These are phyloP conservation scores for Mycena maculata DNA, from an alignment of 768 basidiomycete species.

Conservation along the genomic window DNA sequence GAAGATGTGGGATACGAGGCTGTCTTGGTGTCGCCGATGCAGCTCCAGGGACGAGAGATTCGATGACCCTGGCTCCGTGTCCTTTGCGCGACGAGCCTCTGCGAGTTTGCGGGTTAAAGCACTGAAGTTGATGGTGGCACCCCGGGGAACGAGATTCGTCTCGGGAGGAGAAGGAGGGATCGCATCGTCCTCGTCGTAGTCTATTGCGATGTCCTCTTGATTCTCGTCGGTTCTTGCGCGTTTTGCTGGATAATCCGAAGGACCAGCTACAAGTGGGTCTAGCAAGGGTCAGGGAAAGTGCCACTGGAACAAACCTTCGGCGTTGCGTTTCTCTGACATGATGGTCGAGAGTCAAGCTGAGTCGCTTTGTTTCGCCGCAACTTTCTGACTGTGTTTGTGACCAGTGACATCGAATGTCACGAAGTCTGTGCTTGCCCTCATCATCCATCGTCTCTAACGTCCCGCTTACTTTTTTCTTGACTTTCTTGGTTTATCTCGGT, in stretches of 20 bases:
- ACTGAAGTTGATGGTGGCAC: conserved; percentile 89
- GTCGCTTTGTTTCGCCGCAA: no score
- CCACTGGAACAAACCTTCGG: conserved; percentile 48
- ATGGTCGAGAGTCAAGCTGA: not conserved
- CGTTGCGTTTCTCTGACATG: conserved; percentile 54
- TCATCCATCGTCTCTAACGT: conserved; percentile 44
- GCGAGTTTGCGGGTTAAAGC: conserved; percentile 85
- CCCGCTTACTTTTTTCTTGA: conserved; percentile 35
- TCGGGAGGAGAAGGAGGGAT: conserved; percentile 67
- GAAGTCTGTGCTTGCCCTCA: conserved; percentile 36
- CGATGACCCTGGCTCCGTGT: conserved; percentile 54
- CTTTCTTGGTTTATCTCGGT: conserved; percentile 44
- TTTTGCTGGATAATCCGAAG: conserved; percentile 49
- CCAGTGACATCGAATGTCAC: not conserved
- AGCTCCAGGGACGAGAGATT: conserved; percentile 66
- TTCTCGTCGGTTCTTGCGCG: conserved; percentile 59
- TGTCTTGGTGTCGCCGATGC: conserved; percentile 80
- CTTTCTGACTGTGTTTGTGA: not conserved
- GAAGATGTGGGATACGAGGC: conserved; percentile 84
- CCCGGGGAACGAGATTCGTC: conserved; percentile 68
- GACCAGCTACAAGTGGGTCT: conserved; percentile 43
- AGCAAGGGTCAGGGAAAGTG: conserved; percentile 60
- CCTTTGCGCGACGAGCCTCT: conserved; percentile 64
- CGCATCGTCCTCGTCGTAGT: conserved; percentile 66
- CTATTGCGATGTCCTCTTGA: conserved; percentile 67